phyloP scores from a whole-genome alignment of 257 asterid genomes.

The Coffea eugenioides region DNA sequence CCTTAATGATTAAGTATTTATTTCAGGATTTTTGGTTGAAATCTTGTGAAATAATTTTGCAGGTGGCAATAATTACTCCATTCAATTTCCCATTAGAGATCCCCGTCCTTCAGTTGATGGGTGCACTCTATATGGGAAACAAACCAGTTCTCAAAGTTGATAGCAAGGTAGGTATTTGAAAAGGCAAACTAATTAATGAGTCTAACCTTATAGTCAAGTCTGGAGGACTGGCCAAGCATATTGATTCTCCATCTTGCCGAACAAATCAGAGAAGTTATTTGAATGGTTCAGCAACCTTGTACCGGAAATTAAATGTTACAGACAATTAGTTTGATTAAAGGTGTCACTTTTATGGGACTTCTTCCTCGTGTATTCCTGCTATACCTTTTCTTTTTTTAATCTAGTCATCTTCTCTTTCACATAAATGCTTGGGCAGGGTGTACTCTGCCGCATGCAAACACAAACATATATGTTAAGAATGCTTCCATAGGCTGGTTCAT shows the following conservation, averaged over 20 bases:
- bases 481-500: background rate
- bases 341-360: background rate
- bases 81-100: conserved; percentile 96
- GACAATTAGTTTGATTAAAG: background rate
- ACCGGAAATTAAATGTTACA: background rate
- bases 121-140: conserved; percentile 98
- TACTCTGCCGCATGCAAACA: background rate
- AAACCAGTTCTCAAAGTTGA: conserved; percentile 94
- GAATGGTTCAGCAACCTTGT: background rate
- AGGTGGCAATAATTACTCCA: conserved; percentile 91
- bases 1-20: background rate
- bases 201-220: background rate
- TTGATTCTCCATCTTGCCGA: background rate
- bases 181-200: background rate
- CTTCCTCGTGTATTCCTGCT: background rate
- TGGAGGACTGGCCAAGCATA: background rate
- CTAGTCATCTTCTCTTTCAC: background rate
- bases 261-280: background rate
- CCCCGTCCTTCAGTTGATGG: conserved; percentile 97
- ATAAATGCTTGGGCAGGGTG: background rate
- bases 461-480: background rate
- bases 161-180: conserved; percentile 65
- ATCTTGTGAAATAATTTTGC: conserved; percentile 8
- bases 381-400: background rate
- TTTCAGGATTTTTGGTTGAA: background rate